Evolutionary conservation across 176 grass and related monocot genomes (phyloP).

Genomic region (Hordeum marinum): DNA sequence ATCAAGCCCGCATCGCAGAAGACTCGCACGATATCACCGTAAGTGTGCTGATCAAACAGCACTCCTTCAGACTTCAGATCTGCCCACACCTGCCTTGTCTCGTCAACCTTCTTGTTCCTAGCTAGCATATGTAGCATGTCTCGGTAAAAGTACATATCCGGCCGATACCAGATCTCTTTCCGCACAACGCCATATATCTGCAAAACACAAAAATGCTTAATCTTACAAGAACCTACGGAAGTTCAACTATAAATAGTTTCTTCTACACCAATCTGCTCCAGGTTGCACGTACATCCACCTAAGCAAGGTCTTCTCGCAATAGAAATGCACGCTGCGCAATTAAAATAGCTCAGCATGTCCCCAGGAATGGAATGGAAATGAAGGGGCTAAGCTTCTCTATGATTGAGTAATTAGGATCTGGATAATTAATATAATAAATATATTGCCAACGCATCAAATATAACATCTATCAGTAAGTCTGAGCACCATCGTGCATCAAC

Average conservation of each 20-base stretch:
- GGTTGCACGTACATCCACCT: background rate
- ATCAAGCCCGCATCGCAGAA: conserved; percentile 58
- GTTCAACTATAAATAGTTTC: background rate
- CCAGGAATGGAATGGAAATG: background rate
- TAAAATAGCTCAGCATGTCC: background rate
- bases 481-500: background rate
- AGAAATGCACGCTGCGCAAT: background rate
- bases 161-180: conserved; percentile 92
- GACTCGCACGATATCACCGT: conserved; percentile 63
- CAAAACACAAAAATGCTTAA: conserved; percentile 18
- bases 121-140: conserved; percentile 84
- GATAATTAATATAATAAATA: background rate
- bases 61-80: conserved; percentile 76
- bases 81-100: conserved; percentile 62
- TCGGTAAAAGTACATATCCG: conserved; percentile 86
- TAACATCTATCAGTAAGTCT: background rate
- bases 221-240: background rate
- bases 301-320: background rate
- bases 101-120: conserved; percentile 72
- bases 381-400: background rate
- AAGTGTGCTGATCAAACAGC: conserved; percentile 77
- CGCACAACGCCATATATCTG: conserved; percentile 75
- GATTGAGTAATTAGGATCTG: background rate
- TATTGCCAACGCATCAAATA: background rate
- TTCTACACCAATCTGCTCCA: background rate